Base-by-base conservation (phyloP, 2,329 filamentous ascomycete genomes). In the Drechmeria coniospora region DNA sequence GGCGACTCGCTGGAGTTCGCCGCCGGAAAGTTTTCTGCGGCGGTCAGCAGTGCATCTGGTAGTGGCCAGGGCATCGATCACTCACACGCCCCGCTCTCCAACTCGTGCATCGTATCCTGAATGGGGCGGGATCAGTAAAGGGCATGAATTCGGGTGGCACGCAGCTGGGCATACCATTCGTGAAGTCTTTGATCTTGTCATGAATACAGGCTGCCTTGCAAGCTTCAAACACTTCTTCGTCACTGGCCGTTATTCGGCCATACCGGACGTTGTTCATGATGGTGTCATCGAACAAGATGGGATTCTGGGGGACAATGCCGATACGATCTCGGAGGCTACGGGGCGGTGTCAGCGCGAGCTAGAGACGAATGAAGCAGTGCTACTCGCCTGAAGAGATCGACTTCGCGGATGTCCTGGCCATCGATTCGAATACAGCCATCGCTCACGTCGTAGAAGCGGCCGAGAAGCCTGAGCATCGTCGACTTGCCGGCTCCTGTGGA, bases 1-100 rank as follows among this genome's bases (percentile, higher is more conserved):
- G 5, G 74, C 73, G 16, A 78, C 63, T 25, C 74, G 65, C 40
- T 79, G 74, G 5, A 76, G 50, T 43, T 79, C 73, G 15, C 74
- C 74, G 2, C 74, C 74, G 4, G 73, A 78, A 2, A 79, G 51
- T 54, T 72, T 73, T 28, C 60, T 63, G 32, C 6, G 1, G 16
- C n/a, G 16, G 37, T 51, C n/a, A n/a, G n/a, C n/a, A n/a, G n/a
- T n/a, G 7, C 12, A 15, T 15, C 12, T 6, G 12, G 23, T 27
- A 50, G 44, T 21, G 22, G 15, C 21, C 23, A 14, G 12, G 5
- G 6, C 11, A 10, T 4, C 2, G 11, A n/a, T 14, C 23, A 49
- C 53, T 47, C 30, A 57, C 51, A 66, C 54, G 23, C 63, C 63
- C 6, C 61, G 54, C 32, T 67, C 63, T 5, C 63, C 63, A 15